Base-by-base conservation (phyloP, 805 yeast species). In the Suhomyces sp. region DNA sequence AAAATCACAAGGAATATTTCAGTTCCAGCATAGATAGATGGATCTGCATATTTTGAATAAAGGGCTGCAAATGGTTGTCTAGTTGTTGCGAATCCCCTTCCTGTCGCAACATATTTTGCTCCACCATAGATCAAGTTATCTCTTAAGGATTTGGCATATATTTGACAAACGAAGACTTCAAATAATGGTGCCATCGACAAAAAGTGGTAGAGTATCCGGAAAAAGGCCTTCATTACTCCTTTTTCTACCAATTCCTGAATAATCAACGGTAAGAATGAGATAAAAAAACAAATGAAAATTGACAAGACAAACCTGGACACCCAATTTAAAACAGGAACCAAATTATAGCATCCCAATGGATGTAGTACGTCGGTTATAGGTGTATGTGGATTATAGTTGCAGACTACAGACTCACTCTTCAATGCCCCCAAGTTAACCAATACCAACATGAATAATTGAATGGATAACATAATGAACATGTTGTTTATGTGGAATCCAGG, bases 401-500 rank as follows among this genome's bases (percentile, higher is more conserved):
- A 90, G 2, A 70, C 44, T 6, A 83, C 79, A 0, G 86, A 67
- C 50, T 90, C 96, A 47, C 81, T 77, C 18, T 72, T 76, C 47
- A 91, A 61, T 0, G 96, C 70, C 2, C 95, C 96, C 45, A 91
- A 64, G 57, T 85, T 87, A 19, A 88, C 70, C 51, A 88, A 61
- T 4, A 87, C 79, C 38, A 90, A 53, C 81, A 90, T 83, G 59
- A 91, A 90, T 51, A 88, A 57, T 51, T 87, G 93, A n/a, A 88
- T 80, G 0, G 97, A 88, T 23, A 88, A 58, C 49, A 88, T 81
- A 43, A 91, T 91, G 51, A 90, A 86, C 47, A 90, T 68, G 56
- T 91, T 91, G 58, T 91, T 91, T 49, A 91, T 68, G 60, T 91
- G 98, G 66, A 91, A 91, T 5, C 98, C 98, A 8, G 96, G 91